These are phyloP conservation scores for Globisporangium paddicum DNA, from an alignment of 352 stramenopile genomes.

Conservation along the genomic window DNA sequence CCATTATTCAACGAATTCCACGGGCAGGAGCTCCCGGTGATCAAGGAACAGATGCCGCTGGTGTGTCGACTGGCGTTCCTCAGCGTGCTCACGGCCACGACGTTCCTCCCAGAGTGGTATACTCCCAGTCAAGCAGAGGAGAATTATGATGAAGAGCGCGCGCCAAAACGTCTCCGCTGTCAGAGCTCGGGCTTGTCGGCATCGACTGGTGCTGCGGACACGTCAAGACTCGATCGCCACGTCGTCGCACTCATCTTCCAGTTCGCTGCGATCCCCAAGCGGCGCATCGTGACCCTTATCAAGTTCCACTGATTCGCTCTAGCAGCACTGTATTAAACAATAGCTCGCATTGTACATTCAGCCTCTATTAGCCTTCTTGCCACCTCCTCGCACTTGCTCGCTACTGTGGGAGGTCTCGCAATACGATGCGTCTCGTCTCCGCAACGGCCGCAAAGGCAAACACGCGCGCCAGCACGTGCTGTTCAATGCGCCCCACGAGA, in stretches of 20 bases:
- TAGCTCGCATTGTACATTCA: background rate
- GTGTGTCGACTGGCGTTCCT: slow-evolving; percentile 9
- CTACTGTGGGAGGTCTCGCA: background rate
- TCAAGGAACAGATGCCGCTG: slow-evolving; percentile 10
- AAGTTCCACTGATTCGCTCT: slow-evolving; percentile 1
- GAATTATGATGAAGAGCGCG: background rate
- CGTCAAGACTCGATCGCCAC: slow-evolving; percentile 10
- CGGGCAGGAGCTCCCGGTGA: slow-evolving; percentile 6
- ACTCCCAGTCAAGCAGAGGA: background rate
- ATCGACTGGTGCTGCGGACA: background rate
- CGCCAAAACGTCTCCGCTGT: background rate
- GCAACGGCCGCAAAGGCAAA: slow-evolving; percentile 4
- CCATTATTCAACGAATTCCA: slow-evolving; percentile 16
- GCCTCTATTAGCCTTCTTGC: background rate
- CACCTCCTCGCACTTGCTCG: background rate
- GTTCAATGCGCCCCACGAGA: background rate
- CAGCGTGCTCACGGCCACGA: slow-evolving; percentile 1
- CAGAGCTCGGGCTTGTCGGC: background rate
- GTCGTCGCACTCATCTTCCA: slow-evolving; percentile 12
- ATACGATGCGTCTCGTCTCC: background rate
- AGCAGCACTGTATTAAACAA: background rate
- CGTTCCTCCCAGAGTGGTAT: background rate
- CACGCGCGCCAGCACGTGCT: slow-evolving; percentile 2
- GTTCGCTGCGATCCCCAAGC: slow-evolving; percentile 12
- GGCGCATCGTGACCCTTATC: slow-evolving; percentile 10